Evolutionary conservation across 2,329 filamentous ascomycete genomes (phyloP), one percentile per base, ranked within the genome.

Genomic region (Microsporum canis): DNA sequence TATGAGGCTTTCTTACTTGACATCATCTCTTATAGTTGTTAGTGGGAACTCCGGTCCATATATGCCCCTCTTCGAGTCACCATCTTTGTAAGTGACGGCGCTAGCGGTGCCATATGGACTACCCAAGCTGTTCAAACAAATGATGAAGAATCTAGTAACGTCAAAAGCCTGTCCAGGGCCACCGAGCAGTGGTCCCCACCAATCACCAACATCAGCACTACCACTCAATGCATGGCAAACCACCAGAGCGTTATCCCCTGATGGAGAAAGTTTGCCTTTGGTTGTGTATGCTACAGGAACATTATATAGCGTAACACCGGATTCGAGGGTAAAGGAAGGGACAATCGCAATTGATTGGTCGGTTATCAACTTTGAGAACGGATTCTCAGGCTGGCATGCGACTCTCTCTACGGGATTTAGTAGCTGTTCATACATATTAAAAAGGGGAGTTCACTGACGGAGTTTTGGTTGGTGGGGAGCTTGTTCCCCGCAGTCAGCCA

Each of bases 21-120:
- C 92, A 77, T 99, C 94, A 72, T 99, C 94, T 66, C 92, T 82
- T 65, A 99, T 89, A 0, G 94, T 97, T 0, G 94, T 96, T 65
- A 99, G 77, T 55, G 94, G 94, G 67, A 99, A 99, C 70, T 99
- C 94, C 0, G 94, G 94, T 0, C 94, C 94, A 70, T 99, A 99
- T 67, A 83, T 83, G 17, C 84, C 91, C 64, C 88, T 85, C 58
- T 78, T 79, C 14, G 82, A 76, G 68, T 95, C 84, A 12, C 91
- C 91, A 70, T 96, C 87, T 73, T 89, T 95, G 67, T 86, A 86
- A 1, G 94, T 99, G 12, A 82, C 75, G 6, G 79, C 78, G 63
- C 79, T 81, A 4, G 79, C 79, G 67, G 77, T 81, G 31, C 80
- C 80, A 64, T 82, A 82, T 0, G 80, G 80, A 63, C 79, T 81